Evolutionary conservation across 2,329 filamentous ascomycete genomes (phyloP), one percentile per base, ranked within the genome.

Genomic region (Arthrobotrys entomopaga): DNA sequence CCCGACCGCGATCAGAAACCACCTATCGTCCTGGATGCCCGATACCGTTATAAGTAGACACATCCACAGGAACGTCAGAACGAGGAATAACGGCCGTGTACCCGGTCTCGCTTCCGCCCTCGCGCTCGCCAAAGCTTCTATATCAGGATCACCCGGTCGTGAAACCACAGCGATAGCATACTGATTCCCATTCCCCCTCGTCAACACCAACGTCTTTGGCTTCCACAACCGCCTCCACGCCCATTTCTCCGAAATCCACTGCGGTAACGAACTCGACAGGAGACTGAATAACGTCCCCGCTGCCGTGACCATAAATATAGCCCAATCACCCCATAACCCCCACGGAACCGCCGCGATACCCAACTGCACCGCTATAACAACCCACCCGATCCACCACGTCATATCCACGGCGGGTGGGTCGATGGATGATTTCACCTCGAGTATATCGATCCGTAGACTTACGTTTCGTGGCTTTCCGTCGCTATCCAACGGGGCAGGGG

Each of bases 181-280:
- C 64, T 80, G 81, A 10, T 75, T 77, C 3, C 83, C 83, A 72
- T 83, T 84, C 0, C 84, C 83, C 0, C 78, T 69, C 0, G 82
- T 84, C 8, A 84, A 66, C 1, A 80, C 65, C n/a, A 80, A 76
- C 0, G 77, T 81, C 57, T 81, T 80, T 24, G 71, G 60, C 15
- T 77, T 76, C n/a, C 77, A 75, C 4, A 78, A 69, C 1, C 65
- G 74, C 15, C 81, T 80, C 76, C 81, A 83, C 0, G 81, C 79
- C 80, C 82, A 83, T 75, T 84, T 85, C 77, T 85, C 84, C 8
- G 74, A 76, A 19, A 75, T 77, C 83, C 83, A 85, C 75, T 85
- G 83, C 3, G 80, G 78, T 3, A 85, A 76, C 1, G 78, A 71
- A 0, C 82, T 82, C 0, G 80, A 80, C 0, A 77, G 60, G 6